Conservation (phyloP, 345 rosid genomes). For the Moricandia arvensis region DNA sequence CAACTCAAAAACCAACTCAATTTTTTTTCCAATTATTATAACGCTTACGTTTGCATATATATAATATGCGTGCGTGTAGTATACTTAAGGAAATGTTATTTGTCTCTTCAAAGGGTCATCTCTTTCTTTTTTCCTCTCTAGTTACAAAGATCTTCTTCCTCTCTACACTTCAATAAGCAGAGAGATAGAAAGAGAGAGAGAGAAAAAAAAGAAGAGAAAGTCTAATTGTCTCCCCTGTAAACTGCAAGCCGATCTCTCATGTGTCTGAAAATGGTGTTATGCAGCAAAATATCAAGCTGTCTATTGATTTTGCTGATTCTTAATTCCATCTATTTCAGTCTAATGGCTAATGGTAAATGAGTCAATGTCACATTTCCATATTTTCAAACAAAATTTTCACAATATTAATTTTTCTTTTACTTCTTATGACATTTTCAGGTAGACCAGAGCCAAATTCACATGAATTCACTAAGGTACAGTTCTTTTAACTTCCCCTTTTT, state of each 20-base stretch:
- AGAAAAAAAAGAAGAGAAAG: conserved; percentile 6
- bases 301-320: conserved; percentile 49
- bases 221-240: conserved; percentile 13
- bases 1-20: conserved; percentile 15
- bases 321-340: conserved; percentile 50
- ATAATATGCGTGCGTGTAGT: conserved; percentile 30
- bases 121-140: conserved; percentile 22
- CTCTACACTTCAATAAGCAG: conserved; percentile 15
- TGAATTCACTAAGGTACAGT: conserved; percentile 45
- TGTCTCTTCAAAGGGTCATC: conserved; percentile 14
- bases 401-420: conserved; percentile 8
- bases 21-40: neutral
- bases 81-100: conserved; percentile 11
- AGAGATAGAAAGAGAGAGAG: conserved; percentile 3
- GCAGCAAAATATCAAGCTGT: conserved; percentile 37
- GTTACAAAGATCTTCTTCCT: conserved; percentile 14
- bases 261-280: conserved; percentile 38
- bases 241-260: conserved; percentile 1
- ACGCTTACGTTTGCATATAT: conserved; percentile 27
- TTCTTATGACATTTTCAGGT: conserved; percentile 43
- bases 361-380: conserved; percentile 31
- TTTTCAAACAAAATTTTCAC: neutral
- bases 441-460: conserved; percentile 48
- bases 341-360: conserved; percentile 55
- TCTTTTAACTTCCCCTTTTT: neutral